Evolutionary conservation across 495 filamentous ascomycete genomes (phyloP).

Genomic region (Aspergillus olivimuriae): DNA sequence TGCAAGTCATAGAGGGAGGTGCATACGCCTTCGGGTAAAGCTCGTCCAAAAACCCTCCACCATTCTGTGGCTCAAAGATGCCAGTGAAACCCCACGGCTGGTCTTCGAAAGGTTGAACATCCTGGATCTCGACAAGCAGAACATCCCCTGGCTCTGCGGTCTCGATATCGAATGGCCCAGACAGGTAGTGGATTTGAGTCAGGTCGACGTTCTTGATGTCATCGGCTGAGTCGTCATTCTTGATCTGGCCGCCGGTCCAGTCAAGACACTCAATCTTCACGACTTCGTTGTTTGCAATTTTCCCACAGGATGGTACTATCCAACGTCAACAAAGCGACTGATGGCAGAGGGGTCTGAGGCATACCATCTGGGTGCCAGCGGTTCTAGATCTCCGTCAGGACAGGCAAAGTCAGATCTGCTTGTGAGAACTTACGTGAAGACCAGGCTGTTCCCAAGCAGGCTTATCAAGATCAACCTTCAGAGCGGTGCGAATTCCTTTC

Average conservation of each 20-base stretch:
- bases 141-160: constrained; percentile 83
- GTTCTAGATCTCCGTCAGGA: constrained; percentile 48
- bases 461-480: constrained; percentile 71
- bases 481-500: constrained; percentile 61
- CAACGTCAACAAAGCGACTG: not conserved
- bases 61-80: constrained; percentile 75
- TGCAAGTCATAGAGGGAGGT: no score
- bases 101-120: constrained; percentile 85
- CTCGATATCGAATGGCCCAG: constrained; percentile 86
- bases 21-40: constrained; percentile 73
- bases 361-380: constrained; percentile 90
- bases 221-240: constrained; percentile 84
- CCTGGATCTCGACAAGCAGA: constrained; percentile 87
- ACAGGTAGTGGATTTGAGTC: constrained; percentile 79
- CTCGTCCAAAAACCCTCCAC: constrained; percentile 89
- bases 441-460: constrained; percentile 68
- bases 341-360: constrained; percentile 9
- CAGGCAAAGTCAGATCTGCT: constrained; percentile 1
- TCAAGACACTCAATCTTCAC: constrained; percentile 96
- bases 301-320: constrained; percentile 62
- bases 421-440: constrained; percentile 58
- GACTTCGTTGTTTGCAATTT: constrained; percentile 78
- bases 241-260: constrained; percentile 82
- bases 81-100: constrained; percentile 92
- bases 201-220: constrained; percentile 83